These are phyloP conservation scores for Prunus mira DNA, from an alignment of 306 rosid species.

Conservation along the genomic window DNA sequence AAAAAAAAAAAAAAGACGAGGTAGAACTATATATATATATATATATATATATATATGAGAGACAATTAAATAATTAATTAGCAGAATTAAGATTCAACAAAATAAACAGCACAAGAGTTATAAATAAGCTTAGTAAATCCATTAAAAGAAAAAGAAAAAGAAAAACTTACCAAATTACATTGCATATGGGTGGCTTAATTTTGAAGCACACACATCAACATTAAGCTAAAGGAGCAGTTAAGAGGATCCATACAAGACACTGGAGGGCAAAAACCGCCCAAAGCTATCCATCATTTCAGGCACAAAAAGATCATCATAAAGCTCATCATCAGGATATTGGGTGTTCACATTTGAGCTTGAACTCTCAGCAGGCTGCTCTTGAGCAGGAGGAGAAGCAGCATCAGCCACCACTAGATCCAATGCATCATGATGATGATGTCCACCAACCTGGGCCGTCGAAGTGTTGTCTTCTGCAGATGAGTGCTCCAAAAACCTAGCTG, in stretches of 20 bases:
- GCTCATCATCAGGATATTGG: slow-evolving; percentile 15
- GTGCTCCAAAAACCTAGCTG: slow-evolving; percentile 25
- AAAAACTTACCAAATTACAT: slow-evolving; percentile 14
- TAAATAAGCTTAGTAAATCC: neutral
- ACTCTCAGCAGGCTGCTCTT: slow-evolving; percentile 21
- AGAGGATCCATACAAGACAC: slow-evolving; percentile 37
- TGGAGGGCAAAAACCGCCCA: slow-evolving; percentile 31
- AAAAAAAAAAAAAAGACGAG: too few species aligned
- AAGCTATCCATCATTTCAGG: slow-evolving; percentile 57
- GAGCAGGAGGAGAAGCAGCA: neutral
- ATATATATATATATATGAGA: too few species aligned
- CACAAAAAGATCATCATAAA: slow-evolving; percentile 48
- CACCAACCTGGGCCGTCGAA: slow-evolving; percentile 1
- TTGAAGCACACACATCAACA: neutral
- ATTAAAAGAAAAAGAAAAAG: too few species aligned
- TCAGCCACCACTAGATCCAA: neutral
- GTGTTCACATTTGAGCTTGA: slow-evolving; percentile 2
- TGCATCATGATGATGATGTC: neutral
- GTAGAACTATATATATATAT: too few species aligned
- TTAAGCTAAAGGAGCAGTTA: neutral
- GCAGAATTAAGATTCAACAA: neutral
- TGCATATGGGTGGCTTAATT: slow-evolving; percentile 7
- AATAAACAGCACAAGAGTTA: too few species aligned
- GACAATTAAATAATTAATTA: too few species aligned
- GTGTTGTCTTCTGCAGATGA: neutral